These are phyloP conservation scores for Thraustochytrium sp. DNA, from an alignment of 352 stramenopile genomes.

Conservation along the genomic window DNA sequence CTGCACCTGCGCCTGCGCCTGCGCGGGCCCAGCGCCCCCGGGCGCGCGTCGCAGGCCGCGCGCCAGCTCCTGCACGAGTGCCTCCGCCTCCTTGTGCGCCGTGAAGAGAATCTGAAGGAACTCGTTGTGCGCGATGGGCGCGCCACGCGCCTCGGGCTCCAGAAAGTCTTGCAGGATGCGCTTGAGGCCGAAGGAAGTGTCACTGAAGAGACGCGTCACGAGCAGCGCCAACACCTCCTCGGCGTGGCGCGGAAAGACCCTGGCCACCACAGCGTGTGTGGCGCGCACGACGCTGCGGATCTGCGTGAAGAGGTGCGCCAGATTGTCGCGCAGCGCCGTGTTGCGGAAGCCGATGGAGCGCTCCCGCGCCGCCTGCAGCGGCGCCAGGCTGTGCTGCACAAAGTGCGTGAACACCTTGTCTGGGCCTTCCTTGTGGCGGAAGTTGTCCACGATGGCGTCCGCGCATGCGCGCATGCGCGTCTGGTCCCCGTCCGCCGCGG, in stretches of 20 bases:
- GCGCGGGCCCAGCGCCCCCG: not conserved
- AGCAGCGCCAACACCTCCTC: constrained; percentile 19
- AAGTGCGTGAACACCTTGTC: constrained; percentile 17
- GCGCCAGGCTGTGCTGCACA: constrained; percentile 16
- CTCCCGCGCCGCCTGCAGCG: constrained; percentile 5
- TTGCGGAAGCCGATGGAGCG: constrained; percentile 19
- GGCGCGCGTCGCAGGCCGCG: not conserved
- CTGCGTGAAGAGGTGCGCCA: constrained; percentile 29
- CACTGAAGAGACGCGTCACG: constrained; percentile 19
- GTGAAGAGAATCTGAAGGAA: constrained; percentile 36
- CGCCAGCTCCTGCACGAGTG: not conserved
- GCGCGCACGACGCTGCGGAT: constrained; percentile 24
- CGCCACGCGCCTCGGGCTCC: not conserved
- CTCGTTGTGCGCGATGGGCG: constrained; percentile 3
- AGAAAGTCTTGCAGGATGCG: constrained; percentile 36
- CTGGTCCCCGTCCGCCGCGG: not conserved
- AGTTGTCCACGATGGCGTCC: constrained; percentile 23
- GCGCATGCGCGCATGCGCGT: not conserved
- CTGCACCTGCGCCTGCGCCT: not conserved
- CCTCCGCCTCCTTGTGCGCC: not conserved
- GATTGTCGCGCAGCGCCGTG: constrained; percentile 17
- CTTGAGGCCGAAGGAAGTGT: constrained; percentile 1
- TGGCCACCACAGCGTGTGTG: constrained; percentile 20
- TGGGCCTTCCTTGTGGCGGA: constrained; percentile 25
- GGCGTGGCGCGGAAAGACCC: constrained; percentile 10